These are phyloP conservation scores for Kwoniella heveanensis DNA, from an alignment of 768 basidiomycete genomes.

Conservation along the genomic window DNA sequence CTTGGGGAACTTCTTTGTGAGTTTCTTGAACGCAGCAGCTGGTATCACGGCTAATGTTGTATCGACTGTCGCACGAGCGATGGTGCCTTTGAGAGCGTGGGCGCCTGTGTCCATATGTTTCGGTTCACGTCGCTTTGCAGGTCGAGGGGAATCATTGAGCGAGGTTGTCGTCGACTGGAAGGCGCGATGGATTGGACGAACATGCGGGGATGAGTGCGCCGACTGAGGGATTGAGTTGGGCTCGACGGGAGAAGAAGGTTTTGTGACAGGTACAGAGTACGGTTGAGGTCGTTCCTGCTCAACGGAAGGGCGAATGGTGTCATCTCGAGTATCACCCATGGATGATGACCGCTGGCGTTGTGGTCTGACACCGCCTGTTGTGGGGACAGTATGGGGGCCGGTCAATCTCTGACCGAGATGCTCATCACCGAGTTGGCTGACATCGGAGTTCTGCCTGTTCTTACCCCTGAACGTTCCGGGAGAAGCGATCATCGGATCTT, in stretches of 20 bases:
- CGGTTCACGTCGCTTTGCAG: background rate
- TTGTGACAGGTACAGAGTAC: background rate
- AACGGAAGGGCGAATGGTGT: conserved; percentile 11
- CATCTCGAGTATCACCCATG: background rate
- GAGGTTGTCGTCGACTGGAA: conserved; percentile 13
- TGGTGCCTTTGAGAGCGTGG: conserved; percentile 51
- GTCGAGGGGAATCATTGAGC: conserved; percentile 9
- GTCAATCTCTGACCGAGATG: conserved; percentile 12
- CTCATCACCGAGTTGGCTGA: conserved; percentile 50
- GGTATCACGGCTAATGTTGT: conserved; percentile 98
- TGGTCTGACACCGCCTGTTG: background rate
- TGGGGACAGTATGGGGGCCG: conserved; percentile 19
- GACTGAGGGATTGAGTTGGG: background rate
- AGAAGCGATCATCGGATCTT: background rate
- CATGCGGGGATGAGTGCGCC: conserved; percentile 17
- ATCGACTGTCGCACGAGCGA: conserved; percentile 92
- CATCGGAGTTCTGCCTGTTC: conserved; percentile 48
- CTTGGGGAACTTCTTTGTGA: conserved; percentile 96
- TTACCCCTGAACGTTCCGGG: conserved; percentile 9
- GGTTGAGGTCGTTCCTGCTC: background rate
- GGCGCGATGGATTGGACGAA: background rate
- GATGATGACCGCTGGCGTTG: conserved; percentile 14
- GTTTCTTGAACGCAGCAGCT: conserved; percentile 88
- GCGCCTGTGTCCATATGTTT: conserved; percentile 17
- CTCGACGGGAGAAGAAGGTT: background rate